Evolutionary conservation across 2,329 filamentous ascomycete species (phyloP), one percentile per base, ranked within the genome.

Genomic region (Aspergillus eucalypticola): DNA sequence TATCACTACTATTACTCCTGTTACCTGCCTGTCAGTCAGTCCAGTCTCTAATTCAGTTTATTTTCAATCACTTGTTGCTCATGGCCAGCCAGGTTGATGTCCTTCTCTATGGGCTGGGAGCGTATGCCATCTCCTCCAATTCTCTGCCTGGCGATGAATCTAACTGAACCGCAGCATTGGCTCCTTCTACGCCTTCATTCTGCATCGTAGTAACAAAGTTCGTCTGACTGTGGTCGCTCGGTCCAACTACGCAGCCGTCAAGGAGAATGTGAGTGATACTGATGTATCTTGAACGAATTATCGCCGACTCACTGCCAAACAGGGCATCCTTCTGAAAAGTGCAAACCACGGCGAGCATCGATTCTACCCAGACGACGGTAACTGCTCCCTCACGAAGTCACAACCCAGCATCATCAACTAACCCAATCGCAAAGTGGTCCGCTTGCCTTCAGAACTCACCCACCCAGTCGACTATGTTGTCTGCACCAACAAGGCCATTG

Each of bases 141-240:
- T 32, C 61, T 27, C 62, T n/a, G 7, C n/a, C 46, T 7, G 1
- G 11, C 8, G 8, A 42, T 2, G 8, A n/a, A 15, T 13, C 54
- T 39, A 11, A 44, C 44, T 17, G 17, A 50, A 21, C n/a, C n/a
- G 15, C 49, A 85, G 83, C 0, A 85, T 86, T 54, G 84, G 84
- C 27, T 84, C 82, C 2, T 86, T 86, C 63, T 86, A 86, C 65
- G 81, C 82, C 7, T 86, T 85, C 60, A 79, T 86, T 38, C 66
- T 85, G 0, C 78, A 75, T 55, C 77, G 80, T 2, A 73, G 70
- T 32, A 63, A 76, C 2, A 72, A 71, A 21, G 76, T 81, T 8
- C 73, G 72, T 5, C 60, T 81, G 15, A 78, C 76, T 0, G 79
- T 81, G 0, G 75, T 79, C 11, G 79, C 79, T 8, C 74, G 79